phyloP scores from a whole-genome alignment of 352 stramenopile species.

The Globisporangium carolinianum region DNA sequence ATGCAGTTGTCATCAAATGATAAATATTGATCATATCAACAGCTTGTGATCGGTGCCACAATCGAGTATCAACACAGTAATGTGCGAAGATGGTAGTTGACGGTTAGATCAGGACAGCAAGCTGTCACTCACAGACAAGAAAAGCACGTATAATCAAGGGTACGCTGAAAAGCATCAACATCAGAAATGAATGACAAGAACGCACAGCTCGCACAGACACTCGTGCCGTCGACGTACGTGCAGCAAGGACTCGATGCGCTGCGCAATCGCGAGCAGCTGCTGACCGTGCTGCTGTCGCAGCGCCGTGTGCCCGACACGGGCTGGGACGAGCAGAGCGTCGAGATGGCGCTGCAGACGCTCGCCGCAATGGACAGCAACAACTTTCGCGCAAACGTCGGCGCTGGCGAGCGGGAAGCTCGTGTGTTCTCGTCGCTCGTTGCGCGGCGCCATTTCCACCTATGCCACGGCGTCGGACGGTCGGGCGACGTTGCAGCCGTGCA shows the following conservation, averaged over 20 bases:
- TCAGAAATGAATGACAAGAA: slow-evolving; percentile 39
- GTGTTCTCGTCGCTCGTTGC: slow-evolving; percentile 79
- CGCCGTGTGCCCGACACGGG: slow-evolving; percentile 77
- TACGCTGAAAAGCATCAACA: neutral
- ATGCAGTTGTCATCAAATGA: no score
- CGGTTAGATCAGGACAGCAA: no score
- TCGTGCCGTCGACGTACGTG: slow-evolving; percentile 63
- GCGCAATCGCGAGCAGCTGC: slow-evolving; percentile 48
- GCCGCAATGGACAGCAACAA: slow-evolving; percentile 95
- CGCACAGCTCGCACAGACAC: slow-evolving; percentile 37
- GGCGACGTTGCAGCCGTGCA: slow-evolving; percentile 98
- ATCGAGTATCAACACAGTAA: no score
- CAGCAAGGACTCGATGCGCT: slow-evolving; percentile 68
- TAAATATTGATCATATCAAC: no score
- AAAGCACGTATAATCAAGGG: no score
- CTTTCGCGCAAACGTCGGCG: slow-evolving; percentile 87
- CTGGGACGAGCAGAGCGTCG: slow-evolving; percentile 87
- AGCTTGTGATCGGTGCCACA: no score
- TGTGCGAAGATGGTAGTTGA: no score
- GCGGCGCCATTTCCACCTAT: slow-evolving; percentile 90
- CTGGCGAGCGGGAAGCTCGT: slow-evolving; percentile 95
- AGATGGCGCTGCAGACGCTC: slow-evolving; percentile 83
- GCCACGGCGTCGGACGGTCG: slow-evolving; percentile 95
- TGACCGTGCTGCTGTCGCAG: slow-evolving; percentile 81
- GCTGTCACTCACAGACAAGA: no score